Evolutionary conservation across 305 asterid species (phyloP), one percentile per base, ranked within the genome.

Genomic region (Fraxinus sp.): DNA sequence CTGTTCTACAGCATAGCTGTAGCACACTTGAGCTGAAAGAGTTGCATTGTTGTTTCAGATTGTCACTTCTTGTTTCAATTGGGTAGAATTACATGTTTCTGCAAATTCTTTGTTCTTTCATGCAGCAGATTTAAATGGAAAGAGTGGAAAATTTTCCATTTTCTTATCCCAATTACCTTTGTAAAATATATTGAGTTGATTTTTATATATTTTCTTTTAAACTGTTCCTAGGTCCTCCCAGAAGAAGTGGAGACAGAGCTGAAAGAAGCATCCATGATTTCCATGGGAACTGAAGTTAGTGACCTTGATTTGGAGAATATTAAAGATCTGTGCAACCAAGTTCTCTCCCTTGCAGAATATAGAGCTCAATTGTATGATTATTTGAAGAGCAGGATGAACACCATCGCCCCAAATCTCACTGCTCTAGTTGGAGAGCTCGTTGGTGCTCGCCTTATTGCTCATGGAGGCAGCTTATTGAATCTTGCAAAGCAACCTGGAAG

Each of bases 401-500:
- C 97, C 36, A 92, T 96, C 79, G 99, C 99, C 74, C 98, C 99
- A 20, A 96, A 96, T 88, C 97, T 96, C 35, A 94, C 98, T 2
- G 99, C 98, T 72, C 96, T 96, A 74, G 99, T 93, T 78, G 99
- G 99, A 80, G 99, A 96, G 81, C 98, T 96, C 7, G 99, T 96
- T 77, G 99, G 99, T 72, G 98, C 98, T 86, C 98, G 99, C 7
- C 91, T 96, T 88, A 92, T 94, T 85, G 98, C 98, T 28, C 99
- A 94, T 89, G 98, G 99, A 26, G 98, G 99, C 84, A 96, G 99
- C 91, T 93, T 96, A 82, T 11, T 94, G 30, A 96, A 94, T 91
- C 97, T 96, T 79, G 97, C 99, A 0, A 96, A 96, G 94, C 99
- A 96, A 85, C 98, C 99, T 18, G 98, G 98, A 82, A 96, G 99